Conservation (phyloP, 176 grass and related monocot species). For the Eragrostis curvula region DNA sequence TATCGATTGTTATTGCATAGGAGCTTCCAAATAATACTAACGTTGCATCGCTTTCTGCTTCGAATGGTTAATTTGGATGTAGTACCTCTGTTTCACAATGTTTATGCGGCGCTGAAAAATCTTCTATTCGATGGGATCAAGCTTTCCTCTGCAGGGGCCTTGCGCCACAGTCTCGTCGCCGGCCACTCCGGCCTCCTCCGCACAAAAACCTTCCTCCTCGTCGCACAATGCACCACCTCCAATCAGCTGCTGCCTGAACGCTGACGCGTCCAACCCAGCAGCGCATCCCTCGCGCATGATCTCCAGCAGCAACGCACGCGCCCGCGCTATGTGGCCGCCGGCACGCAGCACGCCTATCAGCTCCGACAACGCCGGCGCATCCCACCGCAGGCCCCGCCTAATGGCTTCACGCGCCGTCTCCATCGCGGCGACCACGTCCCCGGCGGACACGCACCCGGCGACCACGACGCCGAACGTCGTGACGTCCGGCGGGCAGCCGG, state of each 20-base stretch:
- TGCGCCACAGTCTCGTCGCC: too few species aligned
- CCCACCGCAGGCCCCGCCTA: constrained; percentile 52
- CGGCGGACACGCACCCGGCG: constrained; percentile 13
- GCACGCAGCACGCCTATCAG: constrained; percentile 19
- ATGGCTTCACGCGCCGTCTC: constrained; percentile 46
- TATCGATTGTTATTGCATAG: too few species aligned
- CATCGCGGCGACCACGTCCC: constrained; percentile 40
- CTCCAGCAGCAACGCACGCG: constrained; percentile 46
- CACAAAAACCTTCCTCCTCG: too few species aligned
- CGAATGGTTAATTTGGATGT: too few species aligned
- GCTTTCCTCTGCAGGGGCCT: too few species aligned
- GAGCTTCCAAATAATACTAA: too few species aligned
- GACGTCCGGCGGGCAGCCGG: constrained; percentile 45
- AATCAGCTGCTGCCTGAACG: constrained; percentile 26
- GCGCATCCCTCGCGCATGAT: constrained; percentile 34
- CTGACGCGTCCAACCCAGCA: constrained; percentile 19
- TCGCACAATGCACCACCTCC: neutral
- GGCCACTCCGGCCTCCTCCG: too few species aligned
- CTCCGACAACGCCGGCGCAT: constrained; percentile 38
- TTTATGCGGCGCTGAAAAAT: too few species aligned
- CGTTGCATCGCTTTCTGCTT: too few species aligned
- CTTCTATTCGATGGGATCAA: too few species aligned
- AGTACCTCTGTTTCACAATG: too few species aligned
- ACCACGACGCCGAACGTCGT: constrained; percentile 39
- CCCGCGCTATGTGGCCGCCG: constrained; percentile 5